phyloP scores from a whole-genome alignment of 768 basidiomycete genomes.

The Dentipellis fragilis region DNA sequence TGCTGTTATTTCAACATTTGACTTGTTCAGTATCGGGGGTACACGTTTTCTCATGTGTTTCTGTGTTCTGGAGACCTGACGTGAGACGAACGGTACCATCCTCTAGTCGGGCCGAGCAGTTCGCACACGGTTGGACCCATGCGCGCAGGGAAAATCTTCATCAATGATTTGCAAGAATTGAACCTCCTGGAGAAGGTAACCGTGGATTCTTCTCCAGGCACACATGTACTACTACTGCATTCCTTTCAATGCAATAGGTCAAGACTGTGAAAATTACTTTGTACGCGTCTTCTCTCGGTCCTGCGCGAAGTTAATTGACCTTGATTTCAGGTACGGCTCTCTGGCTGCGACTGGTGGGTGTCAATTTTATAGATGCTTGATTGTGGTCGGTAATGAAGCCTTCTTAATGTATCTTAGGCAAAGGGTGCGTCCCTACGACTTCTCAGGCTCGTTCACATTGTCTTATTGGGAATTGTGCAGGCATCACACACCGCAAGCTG shows the following conservation, averaged over 20 bases:
- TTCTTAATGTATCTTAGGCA: slow-evolving; percentile 35
- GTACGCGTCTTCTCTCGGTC: slow-evolving; percentile 28
- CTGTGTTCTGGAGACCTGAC: not conserved
- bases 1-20: slow-evolving; percentile 90
- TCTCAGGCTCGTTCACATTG: not conserved
- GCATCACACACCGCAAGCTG: slow-evolving; percentile 82
- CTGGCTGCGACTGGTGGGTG: slow-evolving; percentile 79
- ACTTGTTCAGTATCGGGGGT: slow-evolving; percentile 89
- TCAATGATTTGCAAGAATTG: slow-evolving; percentile 61
- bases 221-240: not conserved
- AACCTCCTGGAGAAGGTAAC: slow-evolving; percentile 57
- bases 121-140: slow-evolving; percentile 76
- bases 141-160: slow-evolving; percentile 87
- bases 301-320: slow-evolving; percentile 1
- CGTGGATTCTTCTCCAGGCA: slow-evolving; percentile 3
- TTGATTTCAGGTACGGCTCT: slow-evolving; percentile 63
- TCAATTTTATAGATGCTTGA: not conserved
- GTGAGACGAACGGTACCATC: not conserved
- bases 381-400: not conserved
- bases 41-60: slow-evolving; percentile 16
- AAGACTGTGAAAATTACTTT: slow-evolving; percentile 76
- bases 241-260: slow-evolving; percentile 34
- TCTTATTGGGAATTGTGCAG: slow-evolving; percentile 24
- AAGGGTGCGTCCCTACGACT: slow-evolving; percentile 44
- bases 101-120: slow-evolving; percentile 45